These are phyloP conservation scores for Murraya koenigii DNA, from an alignment of 345 rosid genomes.

Conservation along the genomic window DNA sequence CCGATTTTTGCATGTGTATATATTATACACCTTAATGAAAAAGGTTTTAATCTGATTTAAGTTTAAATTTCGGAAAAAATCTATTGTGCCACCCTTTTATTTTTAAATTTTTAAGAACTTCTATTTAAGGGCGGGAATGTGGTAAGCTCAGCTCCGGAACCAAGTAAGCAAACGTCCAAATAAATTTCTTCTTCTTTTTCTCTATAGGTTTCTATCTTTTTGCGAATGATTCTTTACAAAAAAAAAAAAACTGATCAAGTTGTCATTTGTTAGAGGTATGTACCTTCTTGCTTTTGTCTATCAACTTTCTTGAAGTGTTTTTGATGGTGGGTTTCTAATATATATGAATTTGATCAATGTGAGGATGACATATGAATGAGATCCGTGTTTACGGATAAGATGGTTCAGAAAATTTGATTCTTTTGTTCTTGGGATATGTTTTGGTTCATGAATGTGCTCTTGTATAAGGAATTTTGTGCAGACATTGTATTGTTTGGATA, in stretches of 20 bases:
- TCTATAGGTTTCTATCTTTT: no score
- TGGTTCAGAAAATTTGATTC: not conserved
- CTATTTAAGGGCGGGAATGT: conserved; percentile 5
- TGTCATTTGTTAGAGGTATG: conserved; percentile 12
- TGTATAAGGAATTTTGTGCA: not conserved
- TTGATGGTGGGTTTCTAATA: not conserved
- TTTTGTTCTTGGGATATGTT: not conserved
- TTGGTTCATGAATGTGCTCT: not conserved
- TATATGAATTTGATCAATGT: not conserved
- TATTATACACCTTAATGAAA: no score
- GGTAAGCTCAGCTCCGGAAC: not conserved
- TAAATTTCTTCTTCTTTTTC: not conserved
- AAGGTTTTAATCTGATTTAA: no score
- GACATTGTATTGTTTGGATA: not conserved
- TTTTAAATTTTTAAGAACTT: no score
- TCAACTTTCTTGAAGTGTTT: not conserved
- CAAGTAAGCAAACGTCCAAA: conserved; percentile 18
- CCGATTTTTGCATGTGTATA: no score
- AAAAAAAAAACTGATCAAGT: not conserved
- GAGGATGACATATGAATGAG: not conserved
- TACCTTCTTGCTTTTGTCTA: not conserved
- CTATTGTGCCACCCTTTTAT: no score
- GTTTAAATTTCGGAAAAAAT: no score
- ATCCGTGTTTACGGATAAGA: not conserved
- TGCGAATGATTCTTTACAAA: not conserved